These are phyloP conservation scores for Tuber melanosporum DNA, from an alignment of 495 filamentous ascomycete genomes.

Conservation along the genomic window DNA sequence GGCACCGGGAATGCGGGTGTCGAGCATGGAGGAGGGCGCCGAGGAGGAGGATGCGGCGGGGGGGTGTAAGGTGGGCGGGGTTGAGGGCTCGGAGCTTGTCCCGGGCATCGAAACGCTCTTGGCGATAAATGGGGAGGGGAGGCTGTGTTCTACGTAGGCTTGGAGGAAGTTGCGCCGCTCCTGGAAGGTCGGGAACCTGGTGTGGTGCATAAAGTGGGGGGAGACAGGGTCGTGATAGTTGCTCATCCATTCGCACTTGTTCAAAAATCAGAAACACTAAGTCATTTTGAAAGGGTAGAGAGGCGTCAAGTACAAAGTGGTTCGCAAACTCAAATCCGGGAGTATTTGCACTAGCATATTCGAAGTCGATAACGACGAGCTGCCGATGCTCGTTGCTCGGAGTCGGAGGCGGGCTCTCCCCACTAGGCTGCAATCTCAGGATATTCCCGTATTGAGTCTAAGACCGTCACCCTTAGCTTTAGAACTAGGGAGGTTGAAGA, in stretches of 20 bases:
- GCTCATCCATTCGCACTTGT: slow-evolving; percentile 79
- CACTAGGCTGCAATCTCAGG: slow-evolving; percentile 74
- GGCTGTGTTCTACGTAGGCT: slow-evolving; percentile 74
- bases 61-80: not conserved
- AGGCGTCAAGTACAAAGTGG: slow-evolving; percentile 64
- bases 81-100: not conserved
- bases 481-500: not conserved
- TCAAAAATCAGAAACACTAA: slow-evolving; percentile 6
- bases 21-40: slow-evolving; percentile 56
- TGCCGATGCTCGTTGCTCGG: slow-evolving; percentile 91
- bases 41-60: not conserved
- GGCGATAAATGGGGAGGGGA: slow-evolving; percentile 12
- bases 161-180: slow-evolving; percentile 79
- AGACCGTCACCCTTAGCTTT: slow-evolving; percentile 11
- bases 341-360: slow-evolving; percentile 88
- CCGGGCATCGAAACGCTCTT: not conserved
- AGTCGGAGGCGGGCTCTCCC: slow-evolving; percentile 78
- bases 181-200: slow-evolving; percentile 65
- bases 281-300: not conserved
- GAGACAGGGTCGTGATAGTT: slow-evolving; percentile 72
- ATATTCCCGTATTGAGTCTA: slow-evolving; percentile 99
- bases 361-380: slow-evolving; percentile 95
- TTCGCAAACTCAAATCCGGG: slow-evolving; percentile 92
- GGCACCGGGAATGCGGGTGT: slow-evolving; percentile 56
- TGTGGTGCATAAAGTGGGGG: slow-evolving; percentile 62